Conservation (phyloP, 345 rosid genomes). For the Eucalyptus caleyi region DNA sequence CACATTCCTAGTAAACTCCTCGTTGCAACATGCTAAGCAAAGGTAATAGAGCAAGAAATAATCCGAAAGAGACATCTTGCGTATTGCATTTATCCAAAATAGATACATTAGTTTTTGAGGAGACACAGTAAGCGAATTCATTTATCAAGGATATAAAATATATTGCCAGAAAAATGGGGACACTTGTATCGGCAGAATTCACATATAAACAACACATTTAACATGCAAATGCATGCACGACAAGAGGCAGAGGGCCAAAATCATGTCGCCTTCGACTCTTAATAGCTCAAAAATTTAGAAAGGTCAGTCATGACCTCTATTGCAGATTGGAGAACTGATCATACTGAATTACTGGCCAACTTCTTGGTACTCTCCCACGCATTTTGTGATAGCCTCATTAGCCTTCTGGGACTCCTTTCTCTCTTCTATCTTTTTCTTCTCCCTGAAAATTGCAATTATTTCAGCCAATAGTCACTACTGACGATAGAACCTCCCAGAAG, state of each 20-base stretch:
- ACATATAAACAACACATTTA: background rate
- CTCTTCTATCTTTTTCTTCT: conserved; percentile 86
- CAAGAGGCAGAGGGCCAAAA: background rate
- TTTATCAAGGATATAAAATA: background rate
- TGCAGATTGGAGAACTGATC: background rate
- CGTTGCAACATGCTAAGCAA: background rate
- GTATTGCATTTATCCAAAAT: background rate
- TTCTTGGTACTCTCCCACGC: conserved; percentile 38
- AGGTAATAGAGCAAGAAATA: background rate
- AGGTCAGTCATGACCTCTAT: background rate
- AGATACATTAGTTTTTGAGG: background rate
- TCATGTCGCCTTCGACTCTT: background rate
- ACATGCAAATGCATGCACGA: background rate
- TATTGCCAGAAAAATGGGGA: background rate
- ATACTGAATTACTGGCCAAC: conserved; percentile 1
- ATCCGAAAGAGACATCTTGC: background rate
- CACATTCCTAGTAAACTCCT: background rate
- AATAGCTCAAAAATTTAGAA: background rate
- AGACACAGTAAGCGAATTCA: background rate
- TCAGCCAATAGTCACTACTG: background rate
- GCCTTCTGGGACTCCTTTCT: conserved; percentile 64
- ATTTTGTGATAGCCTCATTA: conserved; percentile 62
- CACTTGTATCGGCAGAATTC: background rate
- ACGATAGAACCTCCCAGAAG: background rate
- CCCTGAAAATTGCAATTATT: conserved; percentile 31